phyloP scores from a whole-genome alignment of 2,329 filamentous ascomycete species.

The Daldinia sp. region DNA sequence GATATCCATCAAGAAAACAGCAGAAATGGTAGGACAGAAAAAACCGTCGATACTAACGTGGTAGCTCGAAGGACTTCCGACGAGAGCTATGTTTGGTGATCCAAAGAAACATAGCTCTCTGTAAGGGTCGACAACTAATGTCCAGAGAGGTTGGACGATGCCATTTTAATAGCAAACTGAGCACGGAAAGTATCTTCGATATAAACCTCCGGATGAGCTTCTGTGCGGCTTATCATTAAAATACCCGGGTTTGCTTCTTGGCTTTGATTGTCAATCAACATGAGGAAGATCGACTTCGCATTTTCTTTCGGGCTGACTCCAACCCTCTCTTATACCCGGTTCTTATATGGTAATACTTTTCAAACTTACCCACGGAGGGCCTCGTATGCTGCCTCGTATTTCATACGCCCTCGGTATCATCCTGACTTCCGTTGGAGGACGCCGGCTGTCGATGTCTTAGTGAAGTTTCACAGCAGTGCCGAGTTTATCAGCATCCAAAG shows the following conservation, averaged over 20 bases:
- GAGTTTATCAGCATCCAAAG: not conserved
- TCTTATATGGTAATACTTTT: not conserved
- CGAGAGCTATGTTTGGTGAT: not conserved
- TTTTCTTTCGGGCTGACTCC: not conserved
- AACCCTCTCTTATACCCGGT: not conserved
- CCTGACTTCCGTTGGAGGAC: not conserved
- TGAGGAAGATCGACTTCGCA: not conserved
- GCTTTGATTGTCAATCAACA: not conserved
- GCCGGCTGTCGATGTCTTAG: slow-evolving; percentile 10
- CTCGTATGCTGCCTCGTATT: slow-evolving; percentile 12
- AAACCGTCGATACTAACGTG: not conserved
- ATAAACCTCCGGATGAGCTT: not conserved
- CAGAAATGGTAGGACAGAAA: not conserved
- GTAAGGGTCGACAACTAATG: not conserved
- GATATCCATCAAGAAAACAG: not conserved
- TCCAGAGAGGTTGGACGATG: not conserved
- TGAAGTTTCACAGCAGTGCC: slow-evolving; percentile 1
- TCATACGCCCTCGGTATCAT: not conserved
- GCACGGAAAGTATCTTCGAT: not conserved
- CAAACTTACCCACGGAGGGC: not conserved
- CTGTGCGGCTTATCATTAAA: not conserved
- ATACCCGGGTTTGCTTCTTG: not conserved
- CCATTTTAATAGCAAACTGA: not conserved
- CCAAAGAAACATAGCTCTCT: not conserved
- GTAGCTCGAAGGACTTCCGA: not conserved